Conservation (phyloP, 176 grass and related monocot genomes). For the Canna indica region DNA sequence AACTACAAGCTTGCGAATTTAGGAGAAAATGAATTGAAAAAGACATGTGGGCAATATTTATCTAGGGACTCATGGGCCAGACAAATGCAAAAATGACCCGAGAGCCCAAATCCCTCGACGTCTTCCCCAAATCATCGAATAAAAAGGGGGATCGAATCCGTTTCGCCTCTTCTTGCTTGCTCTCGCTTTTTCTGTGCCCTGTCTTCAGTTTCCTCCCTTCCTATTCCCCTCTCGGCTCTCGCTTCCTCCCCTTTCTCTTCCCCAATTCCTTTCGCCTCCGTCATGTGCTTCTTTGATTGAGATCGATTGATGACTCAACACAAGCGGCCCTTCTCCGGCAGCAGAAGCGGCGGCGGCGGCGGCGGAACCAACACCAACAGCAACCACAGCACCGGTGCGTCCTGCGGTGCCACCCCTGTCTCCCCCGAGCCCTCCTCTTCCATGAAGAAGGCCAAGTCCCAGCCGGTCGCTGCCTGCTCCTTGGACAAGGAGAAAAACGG, state of each 20-base stretch:
- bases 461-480: conserved; percentile 19
- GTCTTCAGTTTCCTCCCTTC: neutral
- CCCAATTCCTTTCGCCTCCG: conserved; percentile 9
- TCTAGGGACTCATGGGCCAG: too few relatives aligned
- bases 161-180: neutral
- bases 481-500: conserved; percentile 42
- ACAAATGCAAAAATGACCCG: too few relatives aligned
- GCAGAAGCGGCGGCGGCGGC: conserved; percentile 16
- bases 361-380: conserved; percentile 18
- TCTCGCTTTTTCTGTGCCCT: neutral
- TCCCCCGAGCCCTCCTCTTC: conserved; percentile 18
- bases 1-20: too few relatives aligned
- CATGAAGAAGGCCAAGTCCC: conserved; percentile 63
- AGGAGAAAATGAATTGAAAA: too few relatives aligned
- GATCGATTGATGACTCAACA: conserved; percentile 25
- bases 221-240: neutral
- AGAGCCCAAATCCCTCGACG: neutral
- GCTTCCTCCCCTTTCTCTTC: neutral
- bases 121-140: neutral
- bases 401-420: conserved; percentile 13
- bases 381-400: conserved; percentile 3
- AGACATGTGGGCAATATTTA: too few relatives aligned
- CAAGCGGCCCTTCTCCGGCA: conserved; percentile 20
- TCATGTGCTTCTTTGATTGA: conserved; percentile 36
- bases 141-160: neutral